A percentile compares a stretch with the other conserved stretches of the same genome.
These are phyloP conservation scores for Scheffersomyces stipitis DNA, from an alignment of 805 yeast genomes.

Conservation along the genomic window DNA sequence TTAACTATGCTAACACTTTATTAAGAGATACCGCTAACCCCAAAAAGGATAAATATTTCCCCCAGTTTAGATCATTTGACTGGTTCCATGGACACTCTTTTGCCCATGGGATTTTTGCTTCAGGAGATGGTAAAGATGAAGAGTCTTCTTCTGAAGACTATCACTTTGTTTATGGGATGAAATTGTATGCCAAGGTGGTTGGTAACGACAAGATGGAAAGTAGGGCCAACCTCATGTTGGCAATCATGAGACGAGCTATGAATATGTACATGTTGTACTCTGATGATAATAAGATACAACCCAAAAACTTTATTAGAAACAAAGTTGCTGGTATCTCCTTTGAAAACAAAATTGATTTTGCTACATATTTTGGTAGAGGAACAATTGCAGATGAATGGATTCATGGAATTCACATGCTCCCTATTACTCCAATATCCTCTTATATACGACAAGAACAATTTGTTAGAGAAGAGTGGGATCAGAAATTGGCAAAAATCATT, in stretches of 20 bases:
- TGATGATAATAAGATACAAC: constrained; percentile 56
- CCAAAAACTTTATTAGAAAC: constrained; percentile 54
- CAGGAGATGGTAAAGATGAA: constrained; percentile 77
- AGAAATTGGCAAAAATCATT: constrained; percentile 45
- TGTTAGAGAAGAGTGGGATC: constrained; percentile 65
- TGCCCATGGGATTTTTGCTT: constrained; percentile 70
- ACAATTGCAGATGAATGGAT: constrained; percentile 57
- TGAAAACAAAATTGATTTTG: constrained; percentile 70
- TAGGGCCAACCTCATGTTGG: constrained; percentile 60
- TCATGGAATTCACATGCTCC: constrained; percentile 78
- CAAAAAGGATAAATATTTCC: constrained; percentile 55
- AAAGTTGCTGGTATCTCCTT: constrained; percentile 73
- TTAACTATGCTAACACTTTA: constrained; percentile 54
- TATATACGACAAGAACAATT: constrained; percentile 54
- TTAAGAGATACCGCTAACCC: constrained; percentile 72
- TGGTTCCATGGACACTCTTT: constrained; percentile 80
- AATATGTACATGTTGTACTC: constrained; percentile 55
- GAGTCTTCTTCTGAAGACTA: constrained; percentile 77
- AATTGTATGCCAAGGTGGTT: constrained; percentile 60
- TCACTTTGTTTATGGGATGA: constrained; percentile 67
- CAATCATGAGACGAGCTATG: constrained; percentile 55
- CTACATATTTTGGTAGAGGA: constrained; percentile 76
- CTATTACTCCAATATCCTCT: constrained; percentile 67
- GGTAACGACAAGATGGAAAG: constrained; percentile 52
- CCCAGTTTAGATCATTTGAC: constrained; percentile 67